phyloP scores from a whole-genome alignment of 371 early-diverging fungal species.

The Dipsacomyces acuminosporus region DNA sequence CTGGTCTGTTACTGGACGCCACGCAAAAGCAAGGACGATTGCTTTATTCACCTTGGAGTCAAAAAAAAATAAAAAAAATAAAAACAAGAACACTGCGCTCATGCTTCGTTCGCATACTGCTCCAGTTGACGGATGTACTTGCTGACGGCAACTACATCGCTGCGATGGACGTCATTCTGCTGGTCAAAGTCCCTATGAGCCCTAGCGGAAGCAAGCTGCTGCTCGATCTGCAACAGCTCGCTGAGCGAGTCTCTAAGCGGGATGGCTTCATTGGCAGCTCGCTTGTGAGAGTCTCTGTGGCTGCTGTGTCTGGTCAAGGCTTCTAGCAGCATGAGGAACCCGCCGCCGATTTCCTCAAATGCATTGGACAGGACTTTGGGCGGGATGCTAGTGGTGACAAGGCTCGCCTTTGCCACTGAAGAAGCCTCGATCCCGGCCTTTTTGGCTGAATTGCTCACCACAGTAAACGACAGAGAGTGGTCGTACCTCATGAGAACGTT shows the following conservation, averaged over 20 bases:
- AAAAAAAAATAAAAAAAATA: too few species aligned
- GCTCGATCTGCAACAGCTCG: slow-evolving; percentile 6
- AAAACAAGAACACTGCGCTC: too few species aligned
- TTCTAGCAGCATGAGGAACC: slow-evolving; percentile 39
- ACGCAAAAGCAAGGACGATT: too few species aligned
- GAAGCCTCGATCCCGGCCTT: too few species aligned
- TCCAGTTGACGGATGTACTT: slow-evolving; percentile 34
- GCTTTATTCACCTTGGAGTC: too few species aligned
- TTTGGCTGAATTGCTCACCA: background rate
- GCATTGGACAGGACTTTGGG: slow-evolving; percentile 5
- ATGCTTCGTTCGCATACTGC: slow-evolving; percentile 20
- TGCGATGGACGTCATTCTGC: slow-evolving; percentile 1
- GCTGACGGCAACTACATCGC: slow-evolving; percentile 4
- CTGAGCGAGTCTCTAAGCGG: slow-evolving; percentile 28
- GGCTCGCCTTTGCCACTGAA: background rate
- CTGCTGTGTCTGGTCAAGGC: slow-evolving; percentile 38
- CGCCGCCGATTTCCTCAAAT: slow-evolving; percentile 28
- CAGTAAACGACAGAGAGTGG: slow-evolving; percentile 1
- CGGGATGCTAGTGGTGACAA: slow-evolving; percentile 9
- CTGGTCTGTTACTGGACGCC: too few species aligned
- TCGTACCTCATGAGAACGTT: slow-evolving; percentile 15
- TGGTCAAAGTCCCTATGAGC: slow-evolving; percentile 9
- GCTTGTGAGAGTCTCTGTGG: slow-evolving; percentile 37
- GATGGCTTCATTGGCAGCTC: slow-evolving; percentile 28
- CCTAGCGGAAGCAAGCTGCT: background rate